Base-by-base conservation (phyloP, 1,139 yeast species). In the Wickerhamiella pararugosa region DNA sequence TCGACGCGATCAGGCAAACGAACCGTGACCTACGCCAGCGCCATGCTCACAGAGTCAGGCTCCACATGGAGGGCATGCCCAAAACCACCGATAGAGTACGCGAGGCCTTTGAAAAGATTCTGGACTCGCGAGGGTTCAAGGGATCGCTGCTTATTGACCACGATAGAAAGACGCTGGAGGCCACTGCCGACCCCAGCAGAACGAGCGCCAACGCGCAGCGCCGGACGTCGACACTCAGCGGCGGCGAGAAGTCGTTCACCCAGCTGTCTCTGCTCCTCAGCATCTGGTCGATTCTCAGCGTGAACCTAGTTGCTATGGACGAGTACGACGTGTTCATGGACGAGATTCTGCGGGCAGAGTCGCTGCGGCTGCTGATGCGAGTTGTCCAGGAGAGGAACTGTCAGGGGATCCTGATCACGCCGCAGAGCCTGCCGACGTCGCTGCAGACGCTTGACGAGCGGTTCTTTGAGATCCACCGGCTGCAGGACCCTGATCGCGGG, bases 251-350 rank as follows among this genome's bases (percentile, higher is more conserved):
- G 58, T 84, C 96, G 1, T 90, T 81, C 57, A 76, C 95, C 0
- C 98, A 92, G 57, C 78, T 90, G 50, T 83, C 96, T 0, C 69
- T 92, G 45, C 64, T 92, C 41, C 67, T 87, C 47, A 81, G 97
- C 0, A 81, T 93, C 37, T 92, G 99, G 99, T 76, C 76, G 49
- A 79, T 84, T 26, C 86, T 90, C 94, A 76, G 80, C 45, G 78
- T 94, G 0, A 74, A 79, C 46, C 71, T 92, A 25, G 71, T 94
- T 47, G 97, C 96, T 0, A 64, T 92, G 46, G 99, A 92, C 61
- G 99, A 92, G 60, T 92, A 90, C 59, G 99, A 92, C 63, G 98
- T 92, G 29, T 92, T 79, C 54, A 90, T 92, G 98, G 99, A 92
- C 60, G 84, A 87, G 39, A 83, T 84, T 27, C 87, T 87, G 55